A percentile compares a stretch with the other conserved stretches of the same genome.
Evolutionary conservation across 805 yeast species (phyloP).

Genomic region (Wickerhamomyces hampshirensis): DNA sequence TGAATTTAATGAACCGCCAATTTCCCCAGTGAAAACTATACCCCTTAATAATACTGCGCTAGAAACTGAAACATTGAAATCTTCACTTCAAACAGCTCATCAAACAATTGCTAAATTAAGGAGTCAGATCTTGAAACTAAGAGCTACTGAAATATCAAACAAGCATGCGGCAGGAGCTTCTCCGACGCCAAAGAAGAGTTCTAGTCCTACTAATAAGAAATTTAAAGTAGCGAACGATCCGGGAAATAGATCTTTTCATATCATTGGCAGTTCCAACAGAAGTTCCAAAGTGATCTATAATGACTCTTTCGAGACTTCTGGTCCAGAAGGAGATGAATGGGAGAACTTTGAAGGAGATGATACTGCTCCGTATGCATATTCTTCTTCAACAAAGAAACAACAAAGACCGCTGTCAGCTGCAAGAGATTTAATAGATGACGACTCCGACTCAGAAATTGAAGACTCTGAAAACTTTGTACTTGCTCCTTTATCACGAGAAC

Average conservation of each 20-base stretch:
- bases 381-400: constrained; percentile 14
- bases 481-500: constrained; percentile 22
- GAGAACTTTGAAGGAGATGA: constrained; percentile 25
- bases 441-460: constrained; percentile 24
- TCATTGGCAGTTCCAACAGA: constrained; percentile 22
- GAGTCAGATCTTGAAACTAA: constrained; percentile 25
- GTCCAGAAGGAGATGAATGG: constrained; percentile 22
- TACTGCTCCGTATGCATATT: constrained; percentile 12
- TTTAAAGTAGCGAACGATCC: constrained; percentile 12
- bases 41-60: constrained; percentile 42
- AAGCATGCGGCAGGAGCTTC: constrained; percentile 9
- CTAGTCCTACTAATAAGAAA: constrained; percentile 14
- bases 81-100: constrained; percentile 62
- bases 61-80: constrained; percentile 61
- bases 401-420: constrained; percentile 15
- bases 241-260: constrained; percentile 12
- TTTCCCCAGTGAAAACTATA: constrained; percentile 30
- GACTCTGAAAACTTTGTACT: constrained; percentile 14
- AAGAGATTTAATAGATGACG: constrained; percentile 15
- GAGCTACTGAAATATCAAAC: constrained; percentile 20
- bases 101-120: constrained; percentile 58
- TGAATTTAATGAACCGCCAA: constrained; percentile 33
- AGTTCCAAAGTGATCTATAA: constrained; percentile 20
- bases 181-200: constrained; percentile 9
- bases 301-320: constrained; percentile 17